Base-by-base conservation (phyloP, 257 asterid species). In the Rehmannia glutinosa region DNA sequence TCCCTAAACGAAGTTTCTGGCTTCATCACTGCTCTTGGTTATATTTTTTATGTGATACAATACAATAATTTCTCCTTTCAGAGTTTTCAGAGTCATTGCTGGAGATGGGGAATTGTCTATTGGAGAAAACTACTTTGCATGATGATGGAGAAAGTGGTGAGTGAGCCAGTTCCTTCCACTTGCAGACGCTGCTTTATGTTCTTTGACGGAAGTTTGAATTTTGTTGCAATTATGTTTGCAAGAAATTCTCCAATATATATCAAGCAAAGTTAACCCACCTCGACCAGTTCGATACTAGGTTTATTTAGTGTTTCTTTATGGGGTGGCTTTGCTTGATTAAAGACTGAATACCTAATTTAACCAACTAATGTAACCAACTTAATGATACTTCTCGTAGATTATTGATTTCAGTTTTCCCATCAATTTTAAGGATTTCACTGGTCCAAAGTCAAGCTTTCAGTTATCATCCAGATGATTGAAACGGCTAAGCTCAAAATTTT, bases 51-150 rank as follows among this genome's bases (percentile, higher is more conserved):
- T 27, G 25, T 27, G 30, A 33, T 15, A 54, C 55, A 19, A 63
- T 12, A 53, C 6, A 13, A 4, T 36, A 46, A n/a, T 66, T 43
- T 72, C 56, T 36, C 58, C 57, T 74, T 80, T 46, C 87, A 92
- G 97, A 92, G 82, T 90, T 90, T 74, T 87, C 96, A 3, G 98
- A 90, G 86, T 93, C 98, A 50, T 68, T 88, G 77, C 64, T 75
- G 77, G 98, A 93, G 80, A 87, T 93, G 97, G 98, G 98, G 50
- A 79, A 74, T 74, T 87, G 95, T 66, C 87, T 90, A 54, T 61
- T 88, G 74, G 97, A 90, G 86, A 87, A 86, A 75, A 90, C 91
- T 71, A 75, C 87, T 38, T 39, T 83, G 60, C 84, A 79, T 74
- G 86, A 74, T 57, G 89, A 81, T 75, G 96, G 89, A 78, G 93